A percentile compares a stretch with the other conserved stretches of the same genome.
phyloP scores from a whole-genome alignment of 139 green algal genomes.

The Auxenochlorella pyrenoidosa region DNA sequence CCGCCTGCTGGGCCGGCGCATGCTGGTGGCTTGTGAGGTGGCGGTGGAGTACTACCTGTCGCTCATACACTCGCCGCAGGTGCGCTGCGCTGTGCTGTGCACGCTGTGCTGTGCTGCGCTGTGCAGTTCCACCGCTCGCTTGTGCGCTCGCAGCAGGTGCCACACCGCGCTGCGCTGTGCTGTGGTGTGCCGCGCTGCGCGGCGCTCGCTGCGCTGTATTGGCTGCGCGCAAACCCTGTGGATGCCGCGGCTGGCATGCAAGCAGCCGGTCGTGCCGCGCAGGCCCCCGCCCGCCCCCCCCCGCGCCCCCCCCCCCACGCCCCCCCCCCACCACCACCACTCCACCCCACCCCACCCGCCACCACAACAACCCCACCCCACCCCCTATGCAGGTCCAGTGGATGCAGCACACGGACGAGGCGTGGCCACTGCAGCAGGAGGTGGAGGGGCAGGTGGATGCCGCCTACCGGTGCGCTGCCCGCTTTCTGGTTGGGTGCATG shows the following conservation, averaged over 20 bases:
- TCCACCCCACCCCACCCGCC: neutral
- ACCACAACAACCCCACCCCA: neutral
- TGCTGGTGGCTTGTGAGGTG: conserved; percentile 79
- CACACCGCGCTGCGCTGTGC: neutral
- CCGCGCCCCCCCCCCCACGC: neutral
- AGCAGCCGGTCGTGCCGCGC: no score
- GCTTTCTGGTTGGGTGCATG: no score
- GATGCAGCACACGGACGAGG: conserved; percentile 44
- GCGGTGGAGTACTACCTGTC: conserved; percentile 84
- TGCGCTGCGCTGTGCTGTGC: neutral
- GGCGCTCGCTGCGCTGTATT: neutral
- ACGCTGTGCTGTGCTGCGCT: neutral
- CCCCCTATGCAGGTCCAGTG: conserved; percentile 45
- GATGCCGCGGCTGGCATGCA: neutral
- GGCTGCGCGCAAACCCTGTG: no score
- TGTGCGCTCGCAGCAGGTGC: conserved; percentile 61
- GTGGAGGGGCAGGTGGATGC: conserved; percentile 47
- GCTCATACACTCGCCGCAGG: conserved; percentile 70
- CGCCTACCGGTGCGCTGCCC: neutral
- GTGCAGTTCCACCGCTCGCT: conserved; percentile 84
- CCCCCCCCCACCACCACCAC: neutral
- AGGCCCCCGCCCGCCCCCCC: no score
- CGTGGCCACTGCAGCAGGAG: conserved; percentile 40
- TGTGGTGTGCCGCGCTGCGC: no score
- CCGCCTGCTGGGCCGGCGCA: conserved; percentile 46